Evolutionary conservation across 139 green algal genomes (phyloP).

Genomic region (Volvox africanus): DNA sequence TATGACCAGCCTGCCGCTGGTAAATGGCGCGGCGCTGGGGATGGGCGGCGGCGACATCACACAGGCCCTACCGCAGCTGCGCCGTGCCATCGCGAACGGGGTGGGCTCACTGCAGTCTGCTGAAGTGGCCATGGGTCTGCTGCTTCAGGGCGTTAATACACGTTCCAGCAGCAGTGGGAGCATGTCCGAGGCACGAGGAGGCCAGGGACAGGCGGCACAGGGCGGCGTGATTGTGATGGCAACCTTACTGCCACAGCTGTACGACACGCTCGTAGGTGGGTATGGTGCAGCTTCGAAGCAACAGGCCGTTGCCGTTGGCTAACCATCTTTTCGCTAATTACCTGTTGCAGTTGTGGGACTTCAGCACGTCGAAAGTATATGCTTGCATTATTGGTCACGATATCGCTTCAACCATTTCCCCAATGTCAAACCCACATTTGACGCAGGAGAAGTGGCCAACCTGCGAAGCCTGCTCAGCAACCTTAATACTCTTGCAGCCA

Average conservation of each 20-base stretch:
- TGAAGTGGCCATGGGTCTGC: slow-evolving; percentile 5
- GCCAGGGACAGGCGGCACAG: background rate
- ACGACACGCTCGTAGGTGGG: slow-evolving; percentile 26
- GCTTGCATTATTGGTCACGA: too few species aligned
- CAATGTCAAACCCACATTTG: too few species aligned
- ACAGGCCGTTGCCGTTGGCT: too few species aligned
- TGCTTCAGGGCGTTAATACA: background rate
- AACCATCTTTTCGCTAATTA: too few species aligned
- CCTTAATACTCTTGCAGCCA: background rate
- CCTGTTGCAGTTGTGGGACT: too few species aligned
- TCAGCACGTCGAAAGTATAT: too few species aligned
- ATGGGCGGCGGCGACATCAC: background rate
- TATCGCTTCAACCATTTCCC: too few species aligned
- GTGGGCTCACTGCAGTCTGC: slow-evolving; percentile 1
- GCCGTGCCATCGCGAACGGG: background rate
- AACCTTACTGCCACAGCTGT: slow-evolving; percentile 4
- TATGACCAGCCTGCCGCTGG: slow-evolving; percentile 33
- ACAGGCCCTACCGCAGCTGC: background rate
- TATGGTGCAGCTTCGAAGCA: too few species aligned
- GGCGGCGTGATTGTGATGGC: slow-evolving; percentile 36
- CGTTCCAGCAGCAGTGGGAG: background rate
- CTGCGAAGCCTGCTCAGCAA: slow-evolving; percentile 2
- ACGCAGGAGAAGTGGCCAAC: slow-evolving; percentile 17
- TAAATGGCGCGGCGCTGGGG: slow-evolving; percentile 39
- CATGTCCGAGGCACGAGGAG: background rate